A percentile compares a stretch with the other conserved stretches of the same genome.
These are phyloP conservation scores for Elongisporangium prolatum DNA, from an alignment of 352 stramenopile species.

Conservation along the genomic window DNA sequence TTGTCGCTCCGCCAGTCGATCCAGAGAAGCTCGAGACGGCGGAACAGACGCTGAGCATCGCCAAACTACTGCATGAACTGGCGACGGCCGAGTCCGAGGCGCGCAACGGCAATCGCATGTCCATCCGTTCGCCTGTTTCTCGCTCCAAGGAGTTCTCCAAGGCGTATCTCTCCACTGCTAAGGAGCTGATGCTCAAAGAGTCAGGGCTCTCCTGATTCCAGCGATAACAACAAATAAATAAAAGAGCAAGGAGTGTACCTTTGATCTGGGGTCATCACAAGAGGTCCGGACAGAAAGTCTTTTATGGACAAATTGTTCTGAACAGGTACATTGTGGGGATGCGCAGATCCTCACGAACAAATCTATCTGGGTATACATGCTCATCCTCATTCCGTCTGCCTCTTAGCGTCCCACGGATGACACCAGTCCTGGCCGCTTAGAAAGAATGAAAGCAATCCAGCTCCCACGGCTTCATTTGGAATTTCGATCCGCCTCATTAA, in stretches of 20 bases:
- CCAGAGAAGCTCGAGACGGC: conserved; percentile 48
- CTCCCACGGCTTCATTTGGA: not conserved
- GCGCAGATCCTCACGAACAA: too few relatives aligned
- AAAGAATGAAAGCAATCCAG: not conserved
- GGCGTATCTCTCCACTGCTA: conserved; percentile 61
- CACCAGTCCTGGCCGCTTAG: not conserved
- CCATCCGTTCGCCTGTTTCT: conserved; percentile 33
- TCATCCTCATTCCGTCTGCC: too few relatives aligned
- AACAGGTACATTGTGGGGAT: too few relatives aligned
- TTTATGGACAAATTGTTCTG: too few relatives aligned
- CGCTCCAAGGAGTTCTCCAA: conserved; percentile 64
- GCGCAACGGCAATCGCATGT: conserved; percentile 56
- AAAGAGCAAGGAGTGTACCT: too few relatives aligned
- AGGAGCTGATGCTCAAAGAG: conserved; percentile 67
- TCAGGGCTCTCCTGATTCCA: not conserved
- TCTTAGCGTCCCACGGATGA: not conserved
- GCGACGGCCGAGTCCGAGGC: conserved; percentile 65
- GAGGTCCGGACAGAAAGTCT: too few relatives aligned
- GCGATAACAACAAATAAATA: too few relatives aligned
- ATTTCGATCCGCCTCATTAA: not conserved
- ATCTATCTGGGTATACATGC: too few relatives aligned
- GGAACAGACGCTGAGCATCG: conserved; percentile 71
- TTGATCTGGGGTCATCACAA: too few relatives aligned
- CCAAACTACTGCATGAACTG: conserved; percentile 69
- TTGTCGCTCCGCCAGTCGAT: conserved; percentile 30